Base-by-base conservation (phyloP, 495 filamentous ascomycete species). In the Aspergillus homomorphus region DNA sequence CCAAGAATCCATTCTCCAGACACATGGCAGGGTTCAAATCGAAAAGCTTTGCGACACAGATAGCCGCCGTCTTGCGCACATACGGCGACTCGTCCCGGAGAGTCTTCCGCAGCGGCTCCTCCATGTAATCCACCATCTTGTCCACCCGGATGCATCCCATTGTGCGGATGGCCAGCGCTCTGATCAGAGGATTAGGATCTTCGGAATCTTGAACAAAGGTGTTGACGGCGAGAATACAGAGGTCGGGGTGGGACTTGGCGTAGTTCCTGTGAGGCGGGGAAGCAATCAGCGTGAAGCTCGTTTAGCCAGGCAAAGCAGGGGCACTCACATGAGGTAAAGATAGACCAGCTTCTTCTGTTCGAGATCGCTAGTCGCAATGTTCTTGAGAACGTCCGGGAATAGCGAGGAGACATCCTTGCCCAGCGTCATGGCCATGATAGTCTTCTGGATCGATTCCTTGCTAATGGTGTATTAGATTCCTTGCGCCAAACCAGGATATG, bases 271-370 rank as follows among this genome's bases (percentile, higher is more conserved):
- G 21, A 50, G 53, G 9, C 21, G 21, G 20, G 48, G 41, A 49
- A 54, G 45, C 33, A 18, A 56, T 65, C 49, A 69, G 61, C 53
- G 20, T 51, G 30, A n/a, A 15, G 24, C 43, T 21, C 26, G 23
- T 30, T 33, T 42, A 22, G 24, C n/a, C n/a, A 41, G 9, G 19
- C 19, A 9, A 45, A 15, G 59, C 23, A 30, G 43, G 20, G 51
- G 48, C 21, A 71, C 87, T 69, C 71, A 96, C 93, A 99, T 99
- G 33, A 99, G 78, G 70, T 99, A 99, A 26, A 99, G 82, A 71
- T 99, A 99, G 14, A 99, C 94, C 62, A 99, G 87, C 80, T 99
- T 99, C 83, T 99, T 99, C 80, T 99, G 94, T 70, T 98, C 94
- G 57, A 99, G 76, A 72, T 99, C 94, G 24, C 76, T 77, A 7